A percentile compares a stretch with the other conserved stretches of the same genome.
Conservation (phyloP, 495 filamentous ascomycete genomes). For the Penicillium tannophilum region DNA sequence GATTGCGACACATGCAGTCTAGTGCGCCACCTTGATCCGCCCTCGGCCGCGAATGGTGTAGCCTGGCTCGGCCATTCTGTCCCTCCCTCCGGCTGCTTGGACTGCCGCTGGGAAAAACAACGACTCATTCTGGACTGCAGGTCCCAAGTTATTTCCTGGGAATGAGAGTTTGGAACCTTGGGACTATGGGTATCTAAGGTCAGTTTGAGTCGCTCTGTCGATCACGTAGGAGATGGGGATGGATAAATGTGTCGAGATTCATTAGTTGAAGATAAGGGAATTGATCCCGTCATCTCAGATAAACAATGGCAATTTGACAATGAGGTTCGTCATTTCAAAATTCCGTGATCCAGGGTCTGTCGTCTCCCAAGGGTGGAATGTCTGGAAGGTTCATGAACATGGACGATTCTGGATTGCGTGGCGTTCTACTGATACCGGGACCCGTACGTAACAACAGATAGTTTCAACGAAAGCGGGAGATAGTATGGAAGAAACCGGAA, state of each 20-base stretch:
- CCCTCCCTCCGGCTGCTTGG: slow-evolving; percentile 7
- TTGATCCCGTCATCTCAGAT: slow-evolving; percentile 9
- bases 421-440: slow-evolving; percentile 5
- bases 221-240: not conserved
- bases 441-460: slow-evolving; percentile 2
- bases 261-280: slow-evolving; percentile 7
- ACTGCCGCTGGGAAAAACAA: slow-evolving; percentile 6
- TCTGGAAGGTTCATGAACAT: slow-evolving; percentile 37
- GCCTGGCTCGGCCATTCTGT: slow-evolving; percentile 1
- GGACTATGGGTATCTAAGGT: not conserved
- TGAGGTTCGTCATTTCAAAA: slow-evolving; percentile 2
- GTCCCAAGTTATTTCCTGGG: slow-evolving; percentile 10
- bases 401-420: slow-evolving; percentile 7
- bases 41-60: slow-evolving; percentile 27
- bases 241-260: not conserved
- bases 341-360: not conserved
- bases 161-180: slow-evolving; percentile 9
- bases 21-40: slow-evolving; percentile 41
- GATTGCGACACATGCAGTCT: slow-evolving; percentile 30
- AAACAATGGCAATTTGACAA: slow-evolving; percentile 12
- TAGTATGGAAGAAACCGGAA: not conserved
- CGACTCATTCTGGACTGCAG: slow-evolving; percentile 16
- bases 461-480: slow-evolving; percentile 5
- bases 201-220: slow-evolving; percentile 3
- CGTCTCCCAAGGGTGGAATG: slow-evolving; percentile 20